Percentiles rank a stretch among this genome's conserved stretches.
phyloP scores from a whole-genome alignment of 805 yeast genomes.

The Kregervanrija pseudodelftensis region DNA sequence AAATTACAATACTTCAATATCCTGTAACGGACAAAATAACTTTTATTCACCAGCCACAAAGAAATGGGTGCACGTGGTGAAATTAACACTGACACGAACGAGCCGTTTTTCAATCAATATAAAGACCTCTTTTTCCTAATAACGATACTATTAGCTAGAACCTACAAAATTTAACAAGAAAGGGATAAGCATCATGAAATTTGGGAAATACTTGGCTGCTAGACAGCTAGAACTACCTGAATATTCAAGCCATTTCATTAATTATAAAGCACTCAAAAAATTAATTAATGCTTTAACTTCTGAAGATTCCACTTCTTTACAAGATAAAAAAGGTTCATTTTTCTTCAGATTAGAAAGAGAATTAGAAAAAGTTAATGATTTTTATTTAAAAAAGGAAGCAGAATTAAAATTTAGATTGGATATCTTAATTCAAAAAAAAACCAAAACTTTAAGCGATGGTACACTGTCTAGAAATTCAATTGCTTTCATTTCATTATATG shows the following conservation, averaged over 20 bases:
- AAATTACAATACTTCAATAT: no score
- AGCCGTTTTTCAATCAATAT: background rate
- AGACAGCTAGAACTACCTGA: conserved; percentile 94
- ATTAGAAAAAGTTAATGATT: conserved; percentile 89
- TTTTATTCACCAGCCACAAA: no score
- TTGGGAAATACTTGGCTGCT: conserved; percentile 91
- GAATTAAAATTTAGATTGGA: conserved; percentile 77
- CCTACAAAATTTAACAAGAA: no score
- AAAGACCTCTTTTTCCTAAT: no score
- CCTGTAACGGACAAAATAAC: no score
- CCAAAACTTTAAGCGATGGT: conserved; percentile 28
- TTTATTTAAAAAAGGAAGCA: conserved; percentile 85
- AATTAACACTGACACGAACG: no score
- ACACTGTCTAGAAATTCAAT: conserved; percentile 58
- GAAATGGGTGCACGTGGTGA: no score
- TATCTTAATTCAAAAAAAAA: conserved; percentile 65
- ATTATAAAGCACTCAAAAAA: conserved; percentile 90
- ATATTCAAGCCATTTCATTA: conserved; percentile 87
- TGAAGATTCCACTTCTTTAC: conserved; percentile 42
- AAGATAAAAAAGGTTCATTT: conserved; percentile 85
- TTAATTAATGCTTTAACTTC: conserved; percentile 64
- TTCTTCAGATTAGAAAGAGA: conserved; percentile 90
- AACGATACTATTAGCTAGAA: no score
- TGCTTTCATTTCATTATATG: conserved; percentile 74
- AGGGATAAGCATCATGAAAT: conserved; percentile 45